Evolutionary conservation across 768 basidiomycete species (phyloP), one percentile per base, ranked within the genome.

Genomic region (Exidia glandulosa): DNA sequence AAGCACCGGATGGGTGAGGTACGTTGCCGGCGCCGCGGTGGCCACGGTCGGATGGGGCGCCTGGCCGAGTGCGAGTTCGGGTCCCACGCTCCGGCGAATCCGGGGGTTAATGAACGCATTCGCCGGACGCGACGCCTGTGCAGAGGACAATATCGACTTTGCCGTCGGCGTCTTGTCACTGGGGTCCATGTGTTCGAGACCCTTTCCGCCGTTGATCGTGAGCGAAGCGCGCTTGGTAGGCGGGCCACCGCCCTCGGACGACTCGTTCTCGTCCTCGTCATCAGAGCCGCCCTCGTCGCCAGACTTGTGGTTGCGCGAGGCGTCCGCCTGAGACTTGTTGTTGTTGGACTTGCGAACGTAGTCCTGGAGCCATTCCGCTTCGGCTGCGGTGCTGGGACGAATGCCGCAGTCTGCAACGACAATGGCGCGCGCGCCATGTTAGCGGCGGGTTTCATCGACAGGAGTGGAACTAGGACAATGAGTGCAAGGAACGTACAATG

Each of bases 331-430:
- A 6, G 90, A 86, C 65, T 79, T 86, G 55, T 62, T 59, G 70
- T 91, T 91, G 75, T 93, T 93, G 3, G 90, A 88, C 70, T 90
- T 90, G 66, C 89, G 88, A 64, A 92, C 88, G 72, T 91, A 93
- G 65, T 92, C 90, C 70, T 92, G 90, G 29, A 93, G 81, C 81
- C 89, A 93, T 73, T 93, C 90, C 63, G 89, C 89, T 76, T 93
- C 90, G 36, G 89, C 84, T 63, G 88, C 84, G 32, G 89, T 92
- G n/a, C 89, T 88, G 59, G 90, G 91, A 66, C 90, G 85, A 67
- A 93, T 93, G 65, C 90, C 90, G 75, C 90, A 93, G 81, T 93
- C 91, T 88, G 73, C 69, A n/a, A 67, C 41, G 41, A 45, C 1
- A 12, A 37, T 37, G 36, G 36, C 7, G 30, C 50, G 47, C 25